A percentile compares a stretch with the other conserved stretches of the same genome.
These are phyloP conservation scores for Corymbia maculata DNA, from an alignment of 345 rosid species.

Conservation along the genomic window DNA sequence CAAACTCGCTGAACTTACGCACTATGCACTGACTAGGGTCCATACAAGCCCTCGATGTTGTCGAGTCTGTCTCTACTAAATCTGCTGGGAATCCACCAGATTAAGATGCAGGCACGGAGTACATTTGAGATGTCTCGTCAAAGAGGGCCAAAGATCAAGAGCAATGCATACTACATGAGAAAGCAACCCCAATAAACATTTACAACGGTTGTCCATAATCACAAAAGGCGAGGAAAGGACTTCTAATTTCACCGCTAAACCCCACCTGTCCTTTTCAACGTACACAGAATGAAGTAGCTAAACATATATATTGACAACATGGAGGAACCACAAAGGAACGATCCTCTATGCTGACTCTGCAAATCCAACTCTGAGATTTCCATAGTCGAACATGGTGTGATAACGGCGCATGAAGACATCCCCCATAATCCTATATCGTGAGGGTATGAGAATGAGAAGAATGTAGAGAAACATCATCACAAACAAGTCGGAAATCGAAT, in stretches of 20 bases:
- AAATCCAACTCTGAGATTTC: constrained; percentile 68
- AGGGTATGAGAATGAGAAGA: background rate
- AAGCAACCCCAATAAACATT: background rate
- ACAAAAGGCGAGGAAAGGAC: background rate
- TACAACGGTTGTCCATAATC: background rate
- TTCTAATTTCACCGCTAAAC: background rate
- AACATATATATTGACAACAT: background rate
- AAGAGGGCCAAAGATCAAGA: background rate
- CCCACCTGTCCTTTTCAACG: background rate
- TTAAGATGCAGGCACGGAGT: background rate
- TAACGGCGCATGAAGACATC: constrained; percentile 89
- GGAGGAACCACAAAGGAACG: background rate
- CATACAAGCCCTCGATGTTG: background rate
- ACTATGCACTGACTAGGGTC: background rate
- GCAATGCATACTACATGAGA: background rate
- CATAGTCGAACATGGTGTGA: constrained; percentile 88
- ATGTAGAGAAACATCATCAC: background rate
- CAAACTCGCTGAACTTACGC: background rate
- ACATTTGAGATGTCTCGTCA: background rate
- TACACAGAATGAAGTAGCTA: background rate
- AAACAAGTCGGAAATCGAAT: background rate
- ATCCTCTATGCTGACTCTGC: constrained; percentile 63
- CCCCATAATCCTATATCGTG: constrained; percentile 70
- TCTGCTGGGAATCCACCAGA: background rate
- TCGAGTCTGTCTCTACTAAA: background rate